phyloP scores from a whole-genome alignment of 2,329 filamentous ascomycete genomes.

The Penicillium sp. region DNA sequence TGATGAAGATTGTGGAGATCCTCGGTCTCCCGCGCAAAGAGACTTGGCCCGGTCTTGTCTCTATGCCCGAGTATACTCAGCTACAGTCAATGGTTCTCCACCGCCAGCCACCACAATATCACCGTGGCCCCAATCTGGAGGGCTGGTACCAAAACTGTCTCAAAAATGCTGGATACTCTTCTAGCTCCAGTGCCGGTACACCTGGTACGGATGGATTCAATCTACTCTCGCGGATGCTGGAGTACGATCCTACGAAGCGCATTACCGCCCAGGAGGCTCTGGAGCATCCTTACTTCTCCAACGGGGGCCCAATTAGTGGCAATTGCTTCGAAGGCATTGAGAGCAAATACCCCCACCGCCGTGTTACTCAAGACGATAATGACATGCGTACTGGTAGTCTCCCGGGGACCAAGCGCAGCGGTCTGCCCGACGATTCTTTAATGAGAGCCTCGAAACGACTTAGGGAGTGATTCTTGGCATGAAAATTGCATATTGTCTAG shows the following conservation, averaged over 20 bases:
- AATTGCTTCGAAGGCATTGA: constrained; percentile 93
- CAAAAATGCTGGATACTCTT: constrained; percentile 59
- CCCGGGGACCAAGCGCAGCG: constrained; percentile 88
- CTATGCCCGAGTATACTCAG: constrained; percentile 85
- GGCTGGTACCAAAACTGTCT: constrained; percentile 79
- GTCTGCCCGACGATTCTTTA: constrained; percentile 79
- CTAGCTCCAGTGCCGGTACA: constrained; percentile 55
- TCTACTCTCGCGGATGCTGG: constrained; percentile 78
- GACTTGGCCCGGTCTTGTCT: constrained; percentile 79
- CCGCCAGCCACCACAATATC: constrained; percentile 52
- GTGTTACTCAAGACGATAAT: constrained; percentile 93
- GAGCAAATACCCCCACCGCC: constrained; percentile 83
- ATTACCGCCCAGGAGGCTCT: constrained; percentile 86
- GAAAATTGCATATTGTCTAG: background rate
- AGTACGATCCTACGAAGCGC: constrained; percentile 89
- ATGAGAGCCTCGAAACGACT: constrained; percentile 60
- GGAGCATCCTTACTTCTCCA: constrained; percentile 86
- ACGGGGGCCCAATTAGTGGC: constrained; percentile 68
- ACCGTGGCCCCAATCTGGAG: constrained; percentile 66
- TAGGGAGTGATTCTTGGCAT: constrained; percentile 47
- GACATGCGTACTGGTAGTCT: constrained; percentile 90
- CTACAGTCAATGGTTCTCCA: constrained; percentile 58
- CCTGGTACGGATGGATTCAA: constrained; percentile 79
- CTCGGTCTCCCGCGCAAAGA: constrained; percentile 89
- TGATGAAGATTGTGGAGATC: constrained; percentile 98